phyloP scores from a whole-genome alignment of 23 red algal species.

The Gracilaria vermiculophylla region DNA sequence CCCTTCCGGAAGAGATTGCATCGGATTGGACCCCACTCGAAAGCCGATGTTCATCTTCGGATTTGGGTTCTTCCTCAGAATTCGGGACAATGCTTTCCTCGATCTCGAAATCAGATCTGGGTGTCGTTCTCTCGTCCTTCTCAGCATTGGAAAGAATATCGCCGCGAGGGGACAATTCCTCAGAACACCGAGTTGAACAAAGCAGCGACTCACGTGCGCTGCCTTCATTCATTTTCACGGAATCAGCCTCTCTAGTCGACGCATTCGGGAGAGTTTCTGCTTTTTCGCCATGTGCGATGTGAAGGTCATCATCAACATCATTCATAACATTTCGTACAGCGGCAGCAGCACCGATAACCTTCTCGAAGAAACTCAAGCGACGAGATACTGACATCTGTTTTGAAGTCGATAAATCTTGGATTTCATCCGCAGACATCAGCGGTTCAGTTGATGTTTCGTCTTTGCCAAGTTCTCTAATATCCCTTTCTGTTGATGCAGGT shows the following conservation, averaged over 20 bases:
- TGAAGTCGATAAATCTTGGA: neutral
- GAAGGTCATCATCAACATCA: too few relatives aligned
- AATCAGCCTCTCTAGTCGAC: neutral
- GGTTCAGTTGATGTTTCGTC: neutral
- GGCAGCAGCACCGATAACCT: neutral
- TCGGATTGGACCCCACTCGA: neutral
- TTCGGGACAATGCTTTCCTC: neutral
- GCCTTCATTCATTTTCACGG: neutral
- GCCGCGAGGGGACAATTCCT: too few relatives aligned
- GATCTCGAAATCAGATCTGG: neutral
- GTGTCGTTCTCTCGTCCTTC: neutral
- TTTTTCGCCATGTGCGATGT: too few relatives aligned
- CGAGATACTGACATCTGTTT: neutral
- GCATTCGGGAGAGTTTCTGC: too few relatives aligned
- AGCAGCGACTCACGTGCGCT: neutral
- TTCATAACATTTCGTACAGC: neutral
- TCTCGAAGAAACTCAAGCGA: neutral
- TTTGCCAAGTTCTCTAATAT: neutral
- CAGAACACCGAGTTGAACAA: neutral
- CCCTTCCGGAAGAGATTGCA: neutral
- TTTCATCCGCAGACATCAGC: neutral
- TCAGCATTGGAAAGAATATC: too few relatives aligned
- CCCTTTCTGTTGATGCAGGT: neutral
- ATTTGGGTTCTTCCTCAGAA: neutral
- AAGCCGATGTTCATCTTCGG: neutral